Percentiles rank a stretch among this genome's conserved stretches.
Evolutionary conservation across 192 early-diverging fungal genomes (phyloP).

Genomic region (Coemansia sp.): DNA sequence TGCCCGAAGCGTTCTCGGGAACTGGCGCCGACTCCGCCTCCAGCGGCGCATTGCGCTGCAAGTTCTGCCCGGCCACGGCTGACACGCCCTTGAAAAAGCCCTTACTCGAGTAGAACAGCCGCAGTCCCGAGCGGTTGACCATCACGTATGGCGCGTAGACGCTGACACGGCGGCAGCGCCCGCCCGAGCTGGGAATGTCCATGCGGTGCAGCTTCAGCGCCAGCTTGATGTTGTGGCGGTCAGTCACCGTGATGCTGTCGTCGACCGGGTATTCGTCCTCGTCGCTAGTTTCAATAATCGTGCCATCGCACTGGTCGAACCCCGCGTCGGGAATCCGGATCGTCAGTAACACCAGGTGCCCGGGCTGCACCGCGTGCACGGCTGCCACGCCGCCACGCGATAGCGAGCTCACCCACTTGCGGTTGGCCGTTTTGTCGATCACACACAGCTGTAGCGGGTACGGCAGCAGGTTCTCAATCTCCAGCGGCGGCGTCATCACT

Average conservation of each 20-base stretch:
- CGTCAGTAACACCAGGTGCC: constrained; percentile 71
- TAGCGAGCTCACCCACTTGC: constrained; percentile 65
- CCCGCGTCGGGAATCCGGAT: constrained; percentile 72
- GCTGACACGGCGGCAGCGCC: constrained; percentile 68
- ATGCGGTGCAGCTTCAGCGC: constrained; percentile 60
- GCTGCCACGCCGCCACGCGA: constrained; percentile 67
- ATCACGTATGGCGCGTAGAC: constrained; percentile 93
- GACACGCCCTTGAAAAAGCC: constrained; percentile 72
- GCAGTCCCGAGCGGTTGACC: constrained; percentile 86
- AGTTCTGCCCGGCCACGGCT: constrained; percentile 67
- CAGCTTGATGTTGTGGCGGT: constrained; percentile 61
- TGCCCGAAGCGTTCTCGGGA: neutral
- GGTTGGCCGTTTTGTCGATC: constrained; percentile 64
- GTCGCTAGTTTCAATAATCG: constrained; percentile 81
- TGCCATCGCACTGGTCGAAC: constrained; percentile 71
- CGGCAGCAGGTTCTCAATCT: constrained; percentile 93
- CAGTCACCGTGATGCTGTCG: constrained; percentile 64
- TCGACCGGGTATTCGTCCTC: constrained; percentile 75
- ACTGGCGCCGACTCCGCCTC: neutral
- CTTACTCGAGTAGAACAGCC: constrained; percentile 73
- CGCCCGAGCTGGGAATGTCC: constrained; percentile 64
- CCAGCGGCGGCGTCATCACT: constrained; percentile 69
- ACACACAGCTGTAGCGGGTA: constrained; percentile 80
- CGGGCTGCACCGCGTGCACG: constrained; percentile 79
- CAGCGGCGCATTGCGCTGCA: neutral